Conservation (phyloP, 371 early-diverging fungal genomes). For the Batrachochytrium dendrobatidis region DNA sequence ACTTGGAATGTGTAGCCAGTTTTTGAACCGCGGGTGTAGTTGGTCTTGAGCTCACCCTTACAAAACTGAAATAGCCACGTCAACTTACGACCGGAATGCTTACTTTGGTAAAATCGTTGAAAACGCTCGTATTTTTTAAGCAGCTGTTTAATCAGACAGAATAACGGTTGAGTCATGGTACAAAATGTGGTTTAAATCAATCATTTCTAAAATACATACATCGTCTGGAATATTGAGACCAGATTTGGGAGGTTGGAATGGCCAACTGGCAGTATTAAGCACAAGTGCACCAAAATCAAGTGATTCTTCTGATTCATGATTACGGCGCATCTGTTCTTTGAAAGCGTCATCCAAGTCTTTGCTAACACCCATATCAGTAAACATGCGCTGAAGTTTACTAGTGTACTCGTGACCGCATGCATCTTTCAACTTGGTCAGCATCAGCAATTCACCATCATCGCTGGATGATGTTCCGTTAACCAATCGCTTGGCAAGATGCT, state of each 20-base stretch:
- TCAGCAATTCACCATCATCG: slow-evolving; percentile 38
- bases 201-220: slow-evolving; percentile 30
- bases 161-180: no score
- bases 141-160: slow-evolving; percentile 29
- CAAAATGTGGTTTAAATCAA: no score
- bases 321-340: slow-evolving; percentile 32
- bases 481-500: slow-evolving; percentile 43
- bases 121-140: slow-evolving; percentile 72
- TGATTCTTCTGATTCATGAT: slow-evolving; percentile 36
- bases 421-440: slow-evolving; percentile 31
- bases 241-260: slow-evolving; percentile 68
- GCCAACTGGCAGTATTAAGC: slow-evolving; percentile 84
- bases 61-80: slow-evolving; percentile 89
- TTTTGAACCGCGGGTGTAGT: slow-evolving; percentile 62
- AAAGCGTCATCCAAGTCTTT: slow-evolving; percentile 64
- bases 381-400: slow-evolving; percentile 81
- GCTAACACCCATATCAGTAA: slow-evolving; percentile 77
- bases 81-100: slow-evolving; percentile 77
- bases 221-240: slow-evolving; percentile 78
- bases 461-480: slow-evolving; percentile 33
- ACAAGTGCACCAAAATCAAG: slow-evolving; percentile 83
- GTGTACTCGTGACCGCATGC: slow-evolving; percentile 86
- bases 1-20: slow-evolving; percentile 66
- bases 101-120: slow-evolving; percentile 71
- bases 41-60: slow-evolving; percentile 82